Evolutionary conservation across 2,329 filamentous ascomycete genomes (phyloP).

Genomic region (Hymenoscyphus infarciens): DNA sequence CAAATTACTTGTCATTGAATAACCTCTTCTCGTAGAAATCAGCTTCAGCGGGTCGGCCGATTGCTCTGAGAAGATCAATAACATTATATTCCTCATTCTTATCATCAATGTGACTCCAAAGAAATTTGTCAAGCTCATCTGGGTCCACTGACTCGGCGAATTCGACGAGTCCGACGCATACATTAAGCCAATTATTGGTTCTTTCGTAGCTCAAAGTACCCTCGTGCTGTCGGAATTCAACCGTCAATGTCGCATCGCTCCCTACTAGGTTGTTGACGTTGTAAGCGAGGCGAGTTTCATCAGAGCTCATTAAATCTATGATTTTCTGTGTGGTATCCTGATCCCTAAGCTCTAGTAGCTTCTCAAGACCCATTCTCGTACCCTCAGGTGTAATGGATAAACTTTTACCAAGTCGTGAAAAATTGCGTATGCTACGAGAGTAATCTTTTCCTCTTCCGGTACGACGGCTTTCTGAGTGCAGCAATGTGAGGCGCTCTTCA

Average conservation of each 20-base stretch:
- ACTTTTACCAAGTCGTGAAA: too few relatives aligned
- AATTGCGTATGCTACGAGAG: too few relatives aligned
- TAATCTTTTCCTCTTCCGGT: too few relatives aligned
- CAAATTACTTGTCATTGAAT: too few relatives aligned
- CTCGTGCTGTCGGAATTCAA: background rate
- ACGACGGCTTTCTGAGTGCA: background rate
- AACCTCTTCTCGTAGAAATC: too few relatives aligned
- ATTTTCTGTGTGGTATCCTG: too few relatives aligned
- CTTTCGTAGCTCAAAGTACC: background rate
- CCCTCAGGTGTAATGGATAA: too few relatives aligned
- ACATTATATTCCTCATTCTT: background rate
- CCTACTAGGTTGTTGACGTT: background rate
- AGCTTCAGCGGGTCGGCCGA: background rate
- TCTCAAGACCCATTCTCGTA: too few relatives aligned
- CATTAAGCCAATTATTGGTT: background rate
- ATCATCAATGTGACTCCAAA: background rate
- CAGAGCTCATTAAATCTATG: too few relatives aligned
- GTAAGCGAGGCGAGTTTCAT: too few relatives aligned
- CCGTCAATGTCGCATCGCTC: too few relatives aligned
- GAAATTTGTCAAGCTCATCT: background rate
- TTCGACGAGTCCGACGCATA: constrained; percentile 4
- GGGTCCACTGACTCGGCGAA: background rate
- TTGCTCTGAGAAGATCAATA: background rate
- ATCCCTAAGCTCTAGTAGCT: too few relatives aligned
- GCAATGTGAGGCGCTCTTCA: background rate